Base-by-base conservation (phyloP, 75 land plant genomes). In the Azolla pinnata region DNA sequence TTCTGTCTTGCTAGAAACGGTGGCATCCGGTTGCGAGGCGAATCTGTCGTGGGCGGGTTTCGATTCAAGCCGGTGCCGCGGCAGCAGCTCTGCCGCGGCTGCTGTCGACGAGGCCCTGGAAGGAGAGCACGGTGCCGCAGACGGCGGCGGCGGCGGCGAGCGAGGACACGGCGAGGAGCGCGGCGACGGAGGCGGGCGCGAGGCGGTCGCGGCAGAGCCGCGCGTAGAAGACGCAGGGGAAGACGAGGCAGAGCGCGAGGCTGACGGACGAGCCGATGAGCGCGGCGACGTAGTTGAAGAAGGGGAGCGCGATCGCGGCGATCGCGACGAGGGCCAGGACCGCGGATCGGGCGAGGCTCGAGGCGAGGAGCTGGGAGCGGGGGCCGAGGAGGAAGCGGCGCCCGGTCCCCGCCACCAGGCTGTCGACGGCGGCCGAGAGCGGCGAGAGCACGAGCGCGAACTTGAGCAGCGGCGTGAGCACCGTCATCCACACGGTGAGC, bases 201-300 rank as follows among this genome's bases (percentile, higher is more conserved):
- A 46, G 10, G 21, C 17, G 4, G 4, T 61, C 19, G 1, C 75
- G 57, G 44, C 59, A 74, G 33, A 86, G 83, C 77, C 72, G 76
- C 47, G 58, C 42, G 68, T 82, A 79, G 60, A 86, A 86, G 25
- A 68, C 52, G 32, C 70, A 79, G 2, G 85, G 89, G 18, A 86
- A 60, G 25, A 82, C 54, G 27, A 82, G 56, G 57, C 73, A 86
- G 29, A 82, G 71, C 28, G 59, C 53, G 17, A 80, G 47, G 34
- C 83, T 79, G n/a, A 82, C 65, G 9, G 76, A 77, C 8, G 89
- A 86, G 17, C 89, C 89, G 1, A 85, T 82, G 48, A 86, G 78
- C 24, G 80, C 70, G n/a, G 82, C 70, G 12, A 79, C 78, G 40
- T 82, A 47, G 54, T 77, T 65, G 45, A 86, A 86, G 60, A 66